Evolutionary conservation across 352 stramenopile genomes (phyloP).

Genomic region (Globisporangium barbulae): DNA sequence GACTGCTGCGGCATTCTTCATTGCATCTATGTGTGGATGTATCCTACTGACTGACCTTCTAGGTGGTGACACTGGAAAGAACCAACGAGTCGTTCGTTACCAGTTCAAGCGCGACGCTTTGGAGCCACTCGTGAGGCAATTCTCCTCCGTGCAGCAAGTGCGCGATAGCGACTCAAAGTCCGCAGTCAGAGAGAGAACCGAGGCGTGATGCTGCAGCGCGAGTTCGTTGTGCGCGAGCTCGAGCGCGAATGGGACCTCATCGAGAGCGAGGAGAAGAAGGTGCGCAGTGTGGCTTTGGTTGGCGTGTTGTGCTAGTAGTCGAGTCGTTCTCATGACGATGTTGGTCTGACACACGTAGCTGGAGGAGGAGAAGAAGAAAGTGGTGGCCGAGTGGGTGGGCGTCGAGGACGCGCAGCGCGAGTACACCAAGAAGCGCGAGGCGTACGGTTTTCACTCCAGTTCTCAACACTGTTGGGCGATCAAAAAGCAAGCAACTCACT

Average conservation of each 20-base stretch:
- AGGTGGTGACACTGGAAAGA: no score
- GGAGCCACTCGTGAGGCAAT: no score
- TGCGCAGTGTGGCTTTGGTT: constrained; percentile 5
- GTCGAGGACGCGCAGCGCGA: constrained; percentile 66
- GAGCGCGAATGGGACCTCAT: constrained; percentile 62
- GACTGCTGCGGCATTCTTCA: neutral
- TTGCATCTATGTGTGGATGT: neutral
- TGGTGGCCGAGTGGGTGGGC: constrained; percentile 63
- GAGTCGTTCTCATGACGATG: neutral
- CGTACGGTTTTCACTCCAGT: constrained; percentile 25
- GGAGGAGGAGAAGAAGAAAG: constrained; percentile 69
- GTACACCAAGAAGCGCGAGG: constrained; percentile 56
- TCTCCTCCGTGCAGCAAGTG: no score
- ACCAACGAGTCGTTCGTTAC: neutral
- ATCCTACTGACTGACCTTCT: neutral
- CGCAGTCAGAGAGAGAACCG: no score
- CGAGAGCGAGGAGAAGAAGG: constrained; percentile 60
- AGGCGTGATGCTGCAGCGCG: constrained; percentile 38
- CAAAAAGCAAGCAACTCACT: neutral
- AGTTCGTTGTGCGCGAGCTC: constrained; percentile 49
- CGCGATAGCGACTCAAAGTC: no score
- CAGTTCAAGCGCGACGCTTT: neutral
- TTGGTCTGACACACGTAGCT: constrained; percentile 27
- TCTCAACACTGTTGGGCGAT: neutral
- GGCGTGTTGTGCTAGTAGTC: neutral